Evolutionary conservation across 1,139 yeast genomes (phyloP), one percentile per base, ranked within the genome.

Genomic region (Taiozyma sp.): DNA sequence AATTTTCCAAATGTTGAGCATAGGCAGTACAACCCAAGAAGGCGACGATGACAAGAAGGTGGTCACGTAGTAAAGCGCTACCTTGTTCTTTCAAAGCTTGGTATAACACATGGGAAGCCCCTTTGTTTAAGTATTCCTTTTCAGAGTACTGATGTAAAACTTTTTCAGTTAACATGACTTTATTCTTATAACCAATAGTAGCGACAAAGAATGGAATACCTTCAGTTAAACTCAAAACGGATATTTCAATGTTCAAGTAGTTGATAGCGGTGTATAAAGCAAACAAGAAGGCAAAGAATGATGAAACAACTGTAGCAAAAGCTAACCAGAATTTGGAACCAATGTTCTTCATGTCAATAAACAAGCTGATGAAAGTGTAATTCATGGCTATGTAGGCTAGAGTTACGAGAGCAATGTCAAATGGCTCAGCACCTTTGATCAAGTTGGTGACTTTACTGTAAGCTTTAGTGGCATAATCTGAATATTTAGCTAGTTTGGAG

Each of bases 181-280:
- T 90, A 67, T 88, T 89, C 64, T 90, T 91, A 70, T 93, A 93
- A 1, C 99, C 99, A 62, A 93, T 82, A 10, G 91, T 85, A 28
- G 96, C 93, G 22, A 91, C 96, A 62, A 93, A 76, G 68, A 93
- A 93, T 28, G 99, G 99, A 47, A 93, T 73, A 13, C 98, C 98
- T 72, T 93, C 98, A 49, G 93, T 81, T 59, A 93, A 75, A 54
- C 90, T 83, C 53, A 88, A 72, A 52, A 89, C 75, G 7, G 96
- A 82, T 39, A 93, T 86, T 48, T 75, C 77, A 44, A 76, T 66
- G 42, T 74, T 70, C n/a, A 83, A 63, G 49, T 77, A 67, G 47
- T 63, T 63, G 21, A 68, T 68, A 34, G 89, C 80, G 32, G 90
- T 77, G 56, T 84, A 80, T 59, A 89, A 75, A 3, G 97, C 97